Evolutionary conservation across 441 rosid genomes (phyloP).

Genomic region (Eruca vesicaria): DNA sequence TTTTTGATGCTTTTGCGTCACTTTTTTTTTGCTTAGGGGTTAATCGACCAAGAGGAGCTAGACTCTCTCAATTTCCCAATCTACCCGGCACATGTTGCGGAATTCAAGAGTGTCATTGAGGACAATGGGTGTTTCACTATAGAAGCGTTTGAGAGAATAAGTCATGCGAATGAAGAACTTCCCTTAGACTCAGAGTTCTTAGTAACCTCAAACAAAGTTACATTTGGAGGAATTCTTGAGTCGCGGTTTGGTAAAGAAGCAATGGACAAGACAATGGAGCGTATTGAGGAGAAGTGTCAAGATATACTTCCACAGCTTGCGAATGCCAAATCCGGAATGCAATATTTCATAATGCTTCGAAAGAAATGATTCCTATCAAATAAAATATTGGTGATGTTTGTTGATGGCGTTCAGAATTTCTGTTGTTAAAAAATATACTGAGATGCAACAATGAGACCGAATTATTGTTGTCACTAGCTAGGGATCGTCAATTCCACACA

Average conservation of each 20-base stretch:
- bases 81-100: conserved; percentile 23
- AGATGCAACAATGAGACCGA: background rate
- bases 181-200: conserved; percentile 27
- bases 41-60: conserved; percentile 29
- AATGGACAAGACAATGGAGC: conserved; percentile 28
- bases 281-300: background rate
- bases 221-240: conserved; percentile 29
- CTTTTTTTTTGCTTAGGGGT: background rate
- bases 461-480: background rate
- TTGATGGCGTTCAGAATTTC: background rate
- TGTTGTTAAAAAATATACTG: background rate
- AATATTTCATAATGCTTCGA: conserved; percentile 23
- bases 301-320: conserved; percentile 20
- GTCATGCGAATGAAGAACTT: conserved; percentile 19
- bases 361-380: conserved; percentile 12
- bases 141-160: conserved; percentile 26
- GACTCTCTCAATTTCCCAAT: conserved; percentile 30
- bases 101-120: conserved; percentile 16
- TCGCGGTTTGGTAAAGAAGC: conserved; percentile 29
- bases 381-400: background rate
- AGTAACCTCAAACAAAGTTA: conserved; percentile 8
- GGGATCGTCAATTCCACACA: no score
- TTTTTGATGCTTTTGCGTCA: background rate
- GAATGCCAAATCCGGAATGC: conserved; percentile 28
- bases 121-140: conserved; percentile 11